phyloP scores from a whole-genome alignment of 2,329 filamentous ascomycete species.

The Pseudopithomyces maydicus region DNA sequence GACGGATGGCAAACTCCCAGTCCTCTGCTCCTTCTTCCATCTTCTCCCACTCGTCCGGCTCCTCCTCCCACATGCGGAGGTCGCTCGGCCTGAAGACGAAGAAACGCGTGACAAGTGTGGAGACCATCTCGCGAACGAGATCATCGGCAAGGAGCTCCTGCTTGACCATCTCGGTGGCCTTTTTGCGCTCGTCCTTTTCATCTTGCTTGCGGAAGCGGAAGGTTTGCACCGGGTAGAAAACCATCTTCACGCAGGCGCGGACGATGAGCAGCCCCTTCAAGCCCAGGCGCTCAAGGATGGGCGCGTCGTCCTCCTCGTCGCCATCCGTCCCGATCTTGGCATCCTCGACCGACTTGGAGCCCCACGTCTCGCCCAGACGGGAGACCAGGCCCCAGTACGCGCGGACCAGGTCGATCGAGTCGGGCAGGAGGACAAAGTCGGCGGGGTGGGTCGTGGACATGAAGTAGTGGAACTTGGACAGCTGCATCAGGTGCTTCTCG shows the following conservation, averaged over 20 bases:
- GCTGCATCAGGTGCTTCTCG: constrained; percentile 87
- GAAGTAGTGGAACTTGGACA: constrained; percentile 88
- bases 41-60: constrained; percentile 94
- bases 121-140: constrained; percentile 80
- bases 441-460: constrained; percentile 81
- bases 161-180: constrained; percentile 72
- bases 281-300: constrained; percentile 77
- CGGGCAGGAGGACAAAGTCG: constrained; percentile 81
- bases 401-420: constrained; percentile 75
- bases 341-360: constrained; percentile 52
- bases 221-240: constrained; percentile 77
- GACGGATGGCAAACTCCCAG: constrained; percentile 90
- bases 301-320: constrained; percentile 53
- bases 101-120: constrained; percentile 82
- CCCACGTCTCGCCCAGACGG: constrained; percentile 76
- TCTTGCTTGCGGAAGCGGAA: constrained; percentile 82
- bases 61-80: constrained; percentile 89
- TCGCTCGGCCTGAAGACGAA: constrained; percentile 87
- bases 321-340: constrained; percentile 53
- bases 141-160: constrained; percentile 74
- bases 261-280: constrained; percentile 83
- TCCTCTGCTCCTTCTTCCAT: constrained; percentile 80
- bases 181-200: constrained; percentile 75
- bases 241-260: constrained; percentile 82
- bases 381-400: constrained; percentile 86